These are phyloP conservation scores for Alternaria sp. DNA, from an alignment of 2,329 filamentous ascomycete species.

Conservation along the genomic window DNA sequence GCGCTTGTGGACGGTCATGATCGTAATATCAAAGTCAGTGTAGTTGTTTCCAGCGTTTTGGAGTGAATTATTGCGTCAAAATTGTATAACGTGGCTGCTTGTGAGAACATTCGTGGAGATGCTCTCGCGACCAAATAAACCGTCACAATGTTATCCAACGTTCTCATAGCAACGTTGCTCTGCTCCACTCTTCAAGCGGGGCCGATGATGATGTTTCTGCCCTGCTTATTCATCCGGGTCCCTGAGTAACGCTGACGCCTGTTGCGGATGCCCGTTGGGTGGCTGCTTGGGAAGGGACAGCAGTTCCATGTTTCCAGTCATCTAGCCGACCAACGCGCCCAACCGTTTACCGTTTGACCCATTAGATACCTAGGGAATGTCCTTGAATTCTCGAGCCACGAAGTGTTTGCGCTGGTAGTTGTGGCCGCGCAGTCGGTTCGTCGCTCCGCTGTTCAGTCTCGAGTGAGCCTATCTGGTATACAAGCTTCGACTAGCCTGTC, in stretches of 20 bases:
- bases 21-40: not conserved
- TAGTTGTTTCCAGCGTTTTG: not conserved
- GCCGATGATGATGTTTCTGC: constrained; percentile 5
- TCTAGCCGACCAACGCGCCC: not conserved
- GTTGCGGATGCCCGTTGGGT: not conserved
- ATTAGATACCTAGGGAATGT: not conserved
- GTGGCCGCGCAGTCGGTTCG: not conserved
- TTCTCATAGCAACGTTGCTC: not conserved
- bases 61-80: not conserved
- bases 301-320: not conserved
- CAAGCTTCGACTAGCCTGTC: not conserved
- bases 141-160: not conserved
- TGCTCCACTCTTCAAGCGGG: not conserved
- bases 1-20: constrained; percentile 1
- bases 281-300: not conserved
- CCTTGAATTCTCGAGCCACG: not conserved
- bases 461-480: not conserved
- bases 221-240: not conserved
- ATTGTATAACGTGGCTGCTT: not conserved
- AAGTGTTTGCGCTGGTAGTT: not conserved
- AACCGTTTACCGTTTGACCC: not conserved
- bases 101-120: not conserved
- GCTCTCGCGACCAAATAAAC: not conserved
- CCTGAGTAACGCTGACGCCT: not conserved
- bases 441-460: not conserved